phyloP scores from a whole-genome alignment of 179 eudicot genomes.

The Vitellaria paradoxa region DNA sequence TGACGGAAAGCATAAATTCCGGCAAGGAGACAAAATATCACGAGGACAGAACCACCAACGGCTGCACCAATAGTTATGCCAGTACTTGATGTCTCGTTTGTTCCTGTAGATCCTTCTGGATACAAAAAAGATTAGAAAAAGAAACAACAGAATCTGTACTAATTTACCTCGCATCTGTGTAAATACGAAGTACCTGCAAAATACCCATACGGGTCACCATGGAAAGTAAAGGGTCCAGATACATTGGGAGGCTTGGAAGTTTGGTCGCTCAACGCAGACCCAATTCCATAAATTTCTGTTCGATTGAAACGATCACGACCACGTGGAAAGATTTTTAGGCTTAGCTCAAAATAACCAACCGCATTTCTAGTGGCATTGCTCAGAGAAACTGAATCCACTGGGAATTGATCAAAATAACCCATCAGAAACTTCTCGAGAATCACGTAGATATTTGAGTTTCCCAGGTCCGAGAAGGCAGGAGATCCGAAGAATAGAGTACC shows the following conservation, averaged over 20 bases:
- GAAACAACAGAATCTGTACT: too few species aligned
- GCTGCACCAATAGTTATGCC: conserved; percentile 2
- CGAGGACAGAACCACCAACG: conserved; percentile 13
- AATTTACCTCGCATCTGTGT: too few species aligned
- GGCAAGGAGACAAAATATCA: conserved; percentile 12
- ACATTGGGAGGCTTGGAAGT: too few species aligned
- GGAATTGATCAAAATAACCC: conserved; percentile 31
- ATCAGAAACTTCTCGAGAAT: conserved; percentile 41
- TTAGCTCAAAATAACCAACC: conserved; percentile 42
- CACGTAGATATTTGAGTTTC: conserved; percentile 35
- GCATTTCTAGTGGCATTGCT: conserved; percentile 47
- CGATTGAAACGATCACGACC: too few species aligned
- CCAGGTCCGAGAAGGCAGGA: conserved; percentile 47
- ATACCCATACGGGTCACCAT: too few species aligned
- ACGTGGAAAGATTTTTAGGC: conserved; percentile 37
- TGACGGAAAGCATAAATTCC: conserved; percentile 5
- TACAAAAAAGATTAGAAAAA: too few species aligned
- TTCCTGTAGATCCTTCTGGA: too few species aligned
- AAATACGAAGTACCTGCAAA: too few species aligned
- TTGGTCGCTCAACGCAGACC: too few species aligned
- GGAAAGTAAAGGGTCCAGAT: too few species aligned
- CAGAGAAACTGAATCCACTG: conserved; percentile 73
- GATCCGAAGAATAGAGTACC: conserved; percentile 58
- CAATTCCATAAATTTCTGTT: too few species aligned
- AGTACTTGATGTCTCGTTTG: too few species aligned